Evolutionary conservation across 1,284 basidiomycete genomes (phyloP), one percentile per base, ranked within the genome.

Genomic region (Boletus sp.): DNA sequence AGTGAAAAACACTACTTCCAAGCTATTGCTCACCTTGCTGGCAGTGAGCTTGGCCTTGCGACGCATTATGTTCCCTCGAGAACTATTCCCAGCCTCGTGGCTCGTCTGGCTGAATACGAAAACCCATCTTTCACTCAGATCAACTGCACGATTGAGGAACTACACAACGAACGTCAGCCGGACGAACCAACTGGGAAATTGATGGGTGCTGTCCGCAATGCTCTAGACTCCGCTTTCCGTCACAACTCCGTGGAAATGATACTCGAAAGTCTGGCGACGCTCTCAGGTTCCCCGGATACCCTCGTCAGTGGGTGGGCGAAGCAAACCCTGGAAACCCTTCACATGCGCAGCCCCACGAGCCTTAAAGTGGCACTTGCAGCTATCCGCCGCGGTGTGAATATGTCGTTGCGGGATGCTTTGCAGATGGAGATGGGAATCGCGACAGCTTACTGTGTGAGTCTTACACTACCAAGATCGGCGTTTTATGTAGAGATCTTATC

Each of bases 1-100:
- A 72, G 88, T 74, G 26, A 33, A 51, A 42, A 47, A 27, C 46
- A 44, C 43, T 41, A 26, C 46, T 48, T 41, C 43, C 47, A 44
- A 50, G 45, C 39, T 35, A 33, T 48, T 22, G 20, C 34, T 52
- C 55, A 51, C 32, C 30, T 41, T 27, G 39, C 14, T 43, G 30
- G 22, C 52, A 94, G 90, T 61, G 89, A 94, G 58, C 81, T 87
- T 57, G 93, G 94, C 30, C 77, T 96, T 57, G 93, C 94, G 2
- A 95, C 94, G 2, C 94, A 97, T 69, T 96, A 78, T 62, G 80
- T 95, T 47, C 82, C 89, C 5, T 84, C 89, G 22, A 74, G 83
- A 47, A 77, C 84, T 34, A 72, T 96, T 26, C 80, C 85, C 10
- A 76, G 76, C 34, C 78, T 96, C 30, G 67, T 86, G 47, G 74